Base-by-base conservation (phyloP, 352 stramenopile species). In the Pythium periplocum region DNA sequence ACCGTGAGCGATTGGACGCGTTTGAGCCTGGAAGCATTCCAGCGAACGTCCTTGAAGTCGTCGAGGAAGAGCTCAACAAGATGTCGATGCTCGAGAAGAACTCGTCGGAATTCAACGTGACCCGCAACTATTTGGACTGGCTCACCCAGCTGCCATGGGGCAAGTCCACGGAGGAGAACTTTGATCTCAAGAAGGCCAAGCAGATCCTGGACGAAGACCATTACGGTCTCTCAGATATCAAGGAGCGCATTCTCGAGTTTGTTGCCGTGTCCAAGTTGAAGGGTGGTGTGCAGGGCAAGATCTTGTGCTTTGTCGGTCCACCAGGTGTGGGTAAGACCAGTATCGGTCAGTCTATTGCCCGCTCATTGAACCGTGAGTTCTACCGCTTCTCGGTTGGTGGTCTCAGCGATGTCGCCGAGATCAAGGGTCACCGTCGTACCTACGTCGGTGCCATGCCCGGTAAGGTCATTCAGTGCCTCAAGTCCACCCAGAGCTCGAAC, bases 391-490 rank as follows among this genome's bases (percentile, higher is more conserved):
- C 82, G 4, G 96, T 99, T 8, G 97, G 97, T 58, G 97, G 97
- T 4, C 72, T 99, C 33, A 96, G 78, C 52, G 96, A 99, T 65
- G 95, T 99, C 9, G 95, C 90, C 3, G 96, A 99, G 70, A 99
- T 99, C 60, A 99, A 99, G 74, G 97, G 97, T 30, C 97, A 99
- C 55, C 83, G 97, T 38, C 83, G 97, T 51, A 99, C 97, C 9
- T 99, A 99, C 68, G 86, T 99, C 17, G 97, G 97, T 33, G 96
- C 96, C 0, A 99, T 99, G 96, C 97, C 97, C 0, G 97, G 97
- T 50, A 99, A 99, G 61, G 85, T 99, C 6, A 98, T 99, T 53
- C 96, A 99, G 71, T 98, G 94, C 55, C 74, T 99, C n/a, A 99
- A 99, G 75, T 91, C 79, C 1, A 97, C 92, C 2, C 88, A 97